Evolutionary conservation across 2,329 filamentous ascomycete species (phyloP).

Genomic region (Xylariaceae sp.): DNA sequence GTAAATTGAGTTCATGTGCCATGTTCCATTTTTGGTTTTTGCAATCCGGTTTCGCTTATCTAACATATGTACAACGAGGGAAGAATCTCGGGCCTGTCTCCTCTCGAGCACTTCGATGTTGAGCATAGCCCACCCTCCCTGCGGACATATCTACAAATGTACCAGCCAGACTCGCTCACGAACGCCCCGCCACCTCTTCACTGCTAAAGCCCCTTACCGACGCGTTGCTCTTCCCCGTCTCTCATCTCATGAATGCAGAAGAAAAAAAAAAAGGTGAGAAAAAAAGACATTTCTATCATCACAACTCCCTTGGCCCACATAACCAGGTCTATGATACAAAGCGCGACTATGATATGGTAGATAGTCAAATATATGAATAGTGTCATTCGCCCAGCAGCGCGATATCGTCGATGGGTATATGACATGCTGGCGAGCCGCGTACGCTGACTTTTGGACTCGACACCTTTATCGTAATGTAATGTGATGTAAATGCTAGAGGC

Average conservation of each 20-base stretch:
- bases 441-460: no score
- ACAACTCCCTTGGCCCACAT: constrained; percentile 23
- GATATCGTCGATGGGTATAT: constrained; percentile 4
- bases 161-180: constrained; percentile 13
- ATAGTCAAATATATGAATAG: constrained; percentile 4
- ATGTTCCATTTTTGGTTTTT: constrained; percentile 13
- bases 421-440: background rate
- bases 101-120: constrained; percentile 36
- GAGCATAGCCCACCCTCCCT: constrained; percentile 25
- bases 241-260: constrained; percentile 16
- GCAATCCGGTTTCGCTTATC: constrained; percentile 12
- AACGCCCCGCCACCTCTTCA: constrained; percentile 3
- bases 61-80: constrained; percentile 27
- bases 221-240: constrained; percentile 3
- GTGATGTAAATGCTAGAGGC: constrained; percentile 16
- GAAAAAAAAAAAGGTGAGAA: background rate
- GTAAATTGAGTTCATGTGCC: constrained; percentile 4
- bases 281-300: constrained; percentile 20
- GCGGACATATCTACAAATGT: constrained; percentile 18
- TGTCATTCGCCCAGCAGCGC: constrained; percentile 1
- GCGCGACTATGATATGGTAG: constrained; percentile 11
- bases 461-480: background rate
- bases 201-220: background rate
- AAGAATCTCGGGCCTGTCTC: constrained; percentile 22
- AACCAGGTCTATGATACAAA: constrained; percentile 28